Evolutionary conservation across 495 filamentous ascomycete species (phyloP), one percentile per base, ranked within the genome.

Genomic region (Aspergillus bertholletiae): DNA sequence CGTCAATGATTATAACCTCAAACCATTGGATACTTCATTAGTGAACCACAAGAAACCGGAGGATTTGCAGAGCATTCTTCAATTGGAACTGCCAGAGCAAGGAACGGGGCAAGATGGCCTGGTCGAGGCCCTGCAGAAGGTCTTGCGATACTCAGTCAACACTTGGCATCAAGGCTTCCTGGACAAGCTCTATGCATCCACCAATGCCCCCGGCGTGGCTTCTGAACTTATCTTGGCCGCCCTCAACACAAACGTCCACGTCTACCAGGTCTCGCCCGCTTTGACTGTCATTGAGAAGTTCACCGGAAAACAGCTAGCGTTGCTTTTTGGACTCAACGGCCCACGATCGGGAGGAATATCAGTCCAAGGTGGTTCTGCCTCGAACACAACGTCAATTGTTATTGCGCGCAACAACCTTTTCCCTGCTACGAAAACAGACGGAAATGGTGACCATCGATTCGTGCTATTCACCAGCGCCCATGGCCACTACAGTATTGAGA

Each of bases 141-240:
- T 95, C 28, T 76, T 96, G 49, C 76, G 80, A 49, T 89, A 94
- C 74, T 88, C 84, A 46, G 93, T 96, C 61, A 97, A 97, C 70
- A 97, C 93, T 28, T 97, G 93, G 92, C 87, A 93, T 68, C 90
- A 92, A 64, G 94, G 92, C 7, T 96, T 98, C 72, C 70, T 97
- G 66, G 90, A 96, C 70, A 96, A 96, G 74, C 75, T 96, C 28
- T 97, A 96, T 69, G 86, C 87, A 20, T 86, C 83, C 47, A 94
- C 89, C 23, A 92, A 94, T 70, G 85, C 92, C 15, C 88, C 90
- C 20, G 92, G 92, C 15, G 76, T 96, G 0, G 81, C 84, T 17
- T 87, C 90, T 3, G 92, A 98, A 60, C 79, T 96, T 17, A 78
- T 96, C 30, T 84, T 96, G 18, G 81, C 87, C 0, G 80, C 85